Conservation (phyloP, 139 green algal genomes). For the Tetradesmus obliquus region DNA sequence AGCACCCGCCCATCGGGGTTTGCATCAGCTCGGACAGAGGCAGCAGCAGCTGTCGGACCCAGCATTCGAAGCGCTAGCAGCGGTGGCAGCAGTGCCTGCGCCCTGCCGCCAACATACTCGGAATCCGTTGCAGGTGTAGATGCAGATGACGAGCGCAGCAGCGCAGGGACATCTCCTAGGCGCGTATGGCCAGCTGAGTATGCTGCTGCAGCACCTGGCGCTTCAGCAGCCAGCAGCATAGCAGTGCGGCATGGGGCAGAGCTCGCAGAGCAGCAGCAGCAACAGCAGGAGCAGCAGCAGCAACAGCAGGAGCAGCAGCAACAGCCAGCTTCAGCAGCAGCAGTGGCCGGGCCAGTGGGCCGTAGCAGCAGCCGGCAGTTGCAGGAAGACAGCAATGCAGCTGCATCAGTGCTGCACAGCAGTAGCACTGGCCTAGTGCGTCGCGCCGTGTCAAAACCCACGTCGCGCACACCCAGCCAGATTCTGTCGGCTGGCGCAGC, state of each 20-base stretch:
- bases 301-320: background rate
- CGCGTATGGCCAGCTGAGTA: background rate
- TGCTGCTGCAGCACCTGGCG: background rate
- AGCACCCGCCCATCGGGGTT: background rate
- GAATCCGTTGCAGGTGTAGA: background rate
- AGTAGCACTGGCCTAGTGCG: background rate
- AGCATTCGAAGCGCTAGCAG: background rate
- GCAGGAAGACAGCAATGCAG: background rate
- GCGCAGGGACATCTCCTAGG: background rate
- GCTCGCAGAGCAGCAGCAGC: background rate
- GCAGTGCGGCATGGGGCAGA: constrained; percentile 5
- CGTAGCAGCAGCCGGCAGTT: background rate
- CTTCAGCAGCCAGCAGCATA: background rate
- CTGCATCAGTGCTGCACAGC: background rate
- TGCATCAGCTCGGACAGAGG: background rate
- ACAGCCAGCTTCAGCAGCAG: background rate
- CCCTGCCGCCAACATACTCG: background rate
- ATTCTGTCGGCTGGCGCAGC: background rate
- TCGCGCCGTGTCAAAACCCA: background rate
- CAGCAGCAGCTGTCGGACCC: background rate
- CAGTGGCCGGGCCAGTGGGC: background rate
- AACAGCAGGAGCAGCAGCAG: background rate
- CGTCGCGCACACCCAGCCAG: constrained; percentile 17
- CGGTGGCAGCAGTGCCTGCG: background rate
- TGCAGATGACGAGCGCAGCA: background rate